Percentiles rank a stretch among this genome's conserved stretches.
phyloP scores from a whole-genome alignment of 1,284 basidiomycete genomes.

The Boletellus deceptivus region DNA sequence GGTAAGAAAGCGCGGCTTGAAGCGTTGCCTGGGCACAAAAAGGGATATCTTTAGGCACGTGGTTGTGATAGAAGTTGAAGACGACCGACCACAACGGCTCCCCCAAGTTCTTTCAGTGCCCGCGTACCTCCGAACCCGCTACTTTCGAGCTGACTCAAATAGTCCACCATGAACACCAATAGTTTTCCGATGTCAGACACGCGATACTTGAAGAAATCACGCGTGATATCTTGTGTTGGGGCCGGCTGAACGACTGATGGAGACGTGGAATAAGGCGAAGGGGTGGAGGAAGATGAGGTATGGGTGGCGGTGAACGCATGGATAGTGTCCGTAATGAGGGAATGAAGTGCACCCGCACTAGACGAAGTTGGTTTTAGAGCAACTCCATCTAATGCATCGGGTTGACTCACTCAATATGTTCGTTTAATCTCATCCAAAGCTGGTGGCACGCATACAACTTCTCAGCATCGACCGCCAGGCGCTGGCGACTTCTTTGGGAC shows the following conservation, averaged over 20 bases:
- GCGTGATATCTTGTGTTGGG: conserved; percentile 68
- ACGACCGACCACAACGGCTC: conserved; percentile 60
- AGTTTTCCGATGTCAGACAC: conserved; percentile 60
- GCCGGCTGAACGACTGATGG: conserved; percentile 15
- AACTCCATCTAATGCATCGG: background rate
- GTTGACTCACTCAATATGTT: conserved; percentile 55
- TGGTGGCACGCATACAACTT: conserved; percentile 81
- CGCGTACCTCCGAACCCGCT: conserved; percentile 23
- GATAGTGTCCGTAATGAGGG: conserved; percentile 64
- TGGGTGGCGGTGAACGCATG: conserved; percentile 66
- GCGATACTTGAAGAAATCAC: conserved; percentile 81
- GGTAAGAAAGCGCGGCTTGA: conserved; percentile 70
- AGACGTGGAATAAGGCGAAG: conserved; percentile 15
- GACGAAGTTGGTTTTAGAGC: conserved; percentile 1
- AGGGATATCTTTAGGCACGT: background rate
- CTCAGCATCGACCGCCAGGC: conserved; percentile 84
- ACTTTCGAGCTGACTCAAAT: conserved; percentile 25
- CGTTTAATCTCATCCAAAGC: conserved; percentile 84
- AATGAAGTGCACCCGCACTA: conserved; percentile 50
- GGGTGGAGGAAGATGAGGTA: conserved; percentile 47
- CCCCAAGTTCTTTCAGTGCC: conserved; percentile 34
- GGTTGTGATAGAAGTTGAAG: background rate
- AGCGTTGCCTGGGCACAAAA: conserved; percentile 56
- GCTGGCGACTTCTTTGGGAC: conserved; percentile 74
- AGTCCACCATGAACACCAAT: conserved; percentile 52